Conservation (phyloP, 2,329 filamentous ascomycete genomes). For the Leptographium wingfieldii region DNA sequence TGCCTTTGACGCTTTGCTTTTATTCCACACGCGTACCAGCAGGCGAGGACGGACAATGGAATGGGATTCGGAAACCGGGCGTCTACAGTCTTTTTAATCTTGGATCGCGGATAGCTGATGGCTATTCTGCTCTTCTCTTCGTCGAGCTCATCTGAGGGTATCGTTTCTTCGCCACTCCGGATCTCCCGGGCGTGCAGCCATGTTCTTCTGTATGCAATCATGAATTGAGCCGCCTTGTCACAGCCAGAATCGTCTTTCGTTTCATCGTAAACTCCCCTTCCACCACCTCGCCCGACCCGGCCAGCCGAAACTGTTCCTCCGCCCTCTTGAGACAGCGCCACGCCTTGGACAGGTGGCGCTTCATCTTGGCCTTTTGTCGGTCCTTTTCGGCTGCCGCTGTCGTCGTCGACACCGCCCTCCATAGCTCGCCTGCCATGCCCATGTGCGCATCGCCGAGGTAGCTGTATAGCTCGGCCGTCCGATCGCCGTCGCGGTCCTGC, state of each 20-base stretch:
- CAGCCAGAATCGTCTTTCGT: constrained; percentile 3
- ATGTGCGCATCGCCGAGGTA: constrained; percentile 66
- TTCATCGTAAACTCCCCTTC: constrained; percentile 3
- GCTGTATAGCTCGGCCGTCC: constrained; percentile 56
- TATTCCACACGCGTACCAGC: not conserved
- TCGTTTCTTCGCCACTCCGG: too few species aligned
- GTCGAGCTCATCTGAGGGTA: too few species aligned
- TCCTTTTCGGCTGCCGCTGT: not conserved
- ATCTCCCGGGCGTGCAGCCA: too few species aligned
- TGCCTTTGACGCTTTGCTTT: not conserved
- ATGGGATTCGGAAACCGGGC: too few species aligned
- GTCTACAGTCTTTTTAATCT: not conserved
- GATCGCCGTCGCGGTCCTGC: constrained; percentile 51
- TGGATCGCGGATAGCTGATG: too few species aligned
- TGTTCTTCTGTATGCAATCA: not conserved
- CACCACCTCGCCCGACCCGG: constrained; percentile 1
- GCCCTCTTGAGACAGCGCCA: constrained; percentile 10
- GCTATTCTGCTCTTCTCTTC: too few species aligned
- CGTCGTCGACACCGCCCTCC: not conserved
- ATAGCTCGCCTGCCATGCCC: constrained; percentile 50
- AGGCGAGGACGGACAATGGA: too few species aligned
- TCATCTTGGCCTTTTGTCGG: not conserved
- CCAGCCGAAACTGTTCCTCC: not conserved
- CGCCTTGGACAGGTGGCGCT: constrained; percentile 5
- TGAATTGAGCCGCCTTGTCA: not conserved